Evolutionary conservation across 2,329 filamentous ascomycete genomes (phyloP), one percentile per base, ranked within the genome.

Genomic region (Pyrenophora tritici-repentis): DNA sequence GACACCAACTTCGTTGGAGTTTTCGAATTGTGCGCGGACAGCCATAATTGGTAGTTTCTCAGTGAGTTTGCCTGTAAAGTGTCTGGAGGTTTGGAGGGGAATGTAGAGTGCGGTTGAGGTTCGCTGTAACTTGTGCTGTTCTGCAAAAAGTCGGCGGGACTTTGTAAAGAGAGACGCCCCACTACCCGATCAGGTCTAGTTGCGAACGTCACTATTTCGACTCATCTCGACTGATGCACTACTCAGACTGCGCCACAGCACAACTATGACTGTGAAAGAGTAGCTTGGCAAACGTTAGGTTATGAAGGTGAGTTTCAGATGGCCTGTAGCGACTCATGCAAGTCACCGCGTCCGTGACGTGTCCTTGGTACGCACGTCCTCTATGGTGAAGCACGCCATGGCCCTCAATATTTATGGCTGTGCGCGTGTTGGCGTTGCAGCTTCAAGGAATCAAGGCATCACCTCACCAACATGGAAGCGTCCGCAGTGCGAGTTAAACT

Each of bases 1-100:
- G 73, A 97, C 94, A 75, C 94, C 94, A 73, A 99, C 90, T 80
- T 94, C 90, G 79, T 93, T 93, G 68, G 89, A 93, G 80, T 92
- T 93, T 78, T 94, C 90, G 74, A 94, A 94, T 74, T 91, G 73
- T 55, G 79, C 79, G 73, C 79, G 78, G 56, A 81, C 78, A 62
- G 79, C 79, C 79, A 81, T 81, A 73, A 68, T 77, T 50, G 29
- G 16, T 40, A 24, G 26, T 29, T 43, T 38, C 16, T 31, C 47
- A 20, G 38, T 39, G 35, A 8, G 42, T 12, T n/a, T 50, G 47
- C 26, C n/a, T 38, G 43, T 47, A 39, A 32, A 18, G 18, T 16
- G 8, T 9, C 16, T 29, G 10, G 38, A 10, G 10, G 18, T 7
- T 18, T 33, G 20, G 10, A 44, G 26, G 39, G 38, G 33, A 13